These are phyloP conservation scores for Nicotiana obtusifolia DNA, from an alignment of 257 asterid genomes.

Conservation along the genomic window DNA sequence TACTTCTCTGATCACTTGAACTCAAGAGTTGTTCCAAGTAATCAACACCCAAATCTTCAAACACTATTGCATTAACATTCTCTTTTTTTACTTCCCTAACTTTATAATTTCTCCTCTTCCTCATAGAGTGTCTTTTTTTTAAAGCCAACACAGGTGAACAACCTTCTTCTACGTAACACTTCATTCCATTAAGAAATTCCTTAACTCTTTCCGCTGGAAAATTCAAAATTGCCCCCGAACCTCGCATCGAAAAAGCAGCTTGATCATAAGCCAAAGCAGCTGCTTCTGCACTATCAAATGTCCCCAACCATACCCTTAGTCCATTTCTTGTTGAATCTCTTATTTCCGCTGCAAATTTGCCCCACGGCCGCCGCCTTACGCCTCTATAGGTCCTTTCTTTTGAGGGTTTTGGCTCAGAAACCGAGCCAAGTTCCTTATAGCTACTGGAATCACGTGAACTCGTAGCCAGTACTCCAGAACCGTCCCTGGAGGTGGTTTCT, in stretches of 20 bases:
- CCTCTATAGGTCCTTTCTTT: constrained; percentile 40
- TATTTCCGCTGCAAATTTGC: too few species aligned
- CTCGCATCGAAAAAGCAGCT: constrained; percentile 53
- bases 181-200: constrained; percentile 54
- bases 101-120: constrained; percentile 20
- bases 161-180: constrained; percentile 32
- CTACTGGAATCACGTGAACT: background rate
- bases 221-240: constrained; percentile 51
- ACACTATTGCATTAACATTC: constrained; percentile 39
- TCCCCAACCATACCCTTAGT: too few species aligned
- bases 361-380: too few species aligned
- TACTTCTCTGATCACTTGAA: background rate
- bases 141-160: constrained; percentile 69
- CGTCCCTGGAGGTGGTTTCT: constrained; percentile 24
- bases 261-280: too few species aligned
- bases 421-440: constrained; percentile 41
- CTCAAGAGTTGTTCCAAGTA: constrained; percentile 70
- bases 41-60: constrained; percentile 76
- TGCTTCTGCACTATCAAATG: too few species aligned
- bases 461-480: constrained; percentile 14
- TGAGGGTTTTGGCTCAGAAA: constrained; percentile 3
- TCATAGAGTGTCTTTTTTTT: constrained; percentile 61
- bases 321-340: too few species aligned
- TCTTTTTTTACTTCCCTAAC: constrained; percentile 19
- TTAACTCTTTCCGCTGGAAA: constrained; percentile 59